Conservation (phyloP, 805 yeast species). For the Osmozyma mogii region DNA sequence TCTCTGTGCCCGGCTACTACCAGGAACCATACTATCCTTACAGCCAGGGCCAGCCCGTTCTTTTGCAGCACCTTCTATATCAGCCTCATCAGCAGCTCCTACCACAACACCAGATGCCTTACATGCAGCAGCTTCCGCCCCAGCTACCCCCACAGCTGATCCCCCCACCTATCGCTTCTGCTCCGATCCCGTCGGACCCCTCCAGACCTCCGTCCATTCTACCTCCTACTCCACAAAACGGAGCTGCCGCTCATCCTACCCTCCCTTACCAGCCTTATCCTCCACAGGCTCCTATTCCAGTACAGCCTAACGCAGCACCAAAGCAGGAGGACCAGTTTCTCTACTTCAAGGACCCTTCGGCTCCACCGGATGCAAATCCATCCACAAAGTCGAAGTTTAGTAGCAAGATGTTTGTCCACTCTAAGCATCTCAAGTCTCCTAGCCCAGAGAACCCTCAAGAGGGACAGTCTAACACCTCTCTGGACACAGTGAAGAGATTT, state of each 20-base stretch:
- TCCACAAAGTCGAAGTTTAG: background rate
- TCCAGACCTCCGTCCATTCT: background rate
- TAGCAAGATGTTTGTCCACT: constrained; percentile 3
- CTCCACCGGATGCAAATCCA: too few relatives aligned
- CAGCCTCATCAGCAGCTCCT: background rate
- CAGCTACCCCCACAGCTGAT: constrained; percentile 6
- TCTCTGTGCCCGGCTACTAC: background rate
- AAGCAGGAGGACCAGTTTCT: constrained; percentile 2
- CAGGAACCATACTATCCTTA: background rate
- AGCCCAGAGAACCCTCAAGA: background rate
- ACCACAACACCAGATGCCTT: background rate
- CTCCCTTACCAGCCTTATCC: background rate
- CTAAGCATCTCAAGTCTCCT: constrained; percentile 4
- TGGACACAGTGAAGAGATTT: constrained; percentile 22
- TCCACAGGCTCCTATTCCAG: too few relatives aligned
- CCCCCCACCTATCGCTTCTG: background rate
- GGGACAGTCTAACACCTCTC: constrained; percentile 1
- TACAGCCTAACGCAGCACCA: background rate
- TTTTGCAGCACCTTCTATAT: background rate
- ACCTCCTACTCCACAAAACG: background rate
- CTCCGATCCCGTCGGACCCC: too few relatives aligned
- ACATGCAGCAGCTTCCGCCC: constrained; percentile 2
- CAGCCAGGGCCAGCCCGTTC: background rate
- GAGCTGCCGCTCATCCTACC: background rate
- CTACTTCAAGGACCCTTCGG: constrained; percentile 2